Evolutionary conservation across 1,139 yeast genomes (phyloP), one percentile per base, ranked within the genome.

Genomic region (Hyphopichia wangnamkhiaoensis): DNA sequence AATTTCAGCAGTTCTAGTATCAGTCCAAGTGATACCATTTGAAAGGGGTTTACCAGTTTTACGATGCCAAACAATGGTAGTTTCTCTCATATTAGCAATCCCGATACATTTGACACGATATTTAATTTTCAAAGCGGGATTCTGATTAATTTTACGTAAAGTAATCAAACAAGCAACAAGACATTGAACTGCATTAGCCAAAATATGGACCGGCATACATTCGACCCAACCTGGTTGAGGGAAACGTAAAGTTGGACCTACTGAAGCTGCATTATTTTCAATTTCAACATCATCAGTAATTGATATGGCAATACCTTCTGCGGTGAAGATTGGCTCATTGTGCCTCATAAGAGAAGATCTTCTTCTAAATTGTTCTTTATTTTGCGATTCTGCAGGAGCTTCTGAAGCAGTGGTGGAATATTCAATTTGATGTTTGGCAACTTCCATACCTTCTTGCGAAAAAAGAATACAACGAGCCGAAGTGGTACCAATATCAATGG

Each of bases 1-100:
- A 42, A 88, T 76, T 29, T 75, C 82, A 8, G 86, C 65, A 25
- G 96, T 91, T 58, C 98, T 79, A 31, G 95, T 86, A 65, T 91
- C 98, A 45, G 94, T 87, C 98, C 98, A 91, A 35, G 93, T 95
- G 59, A 91, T 88, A 59, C 97, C 97, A 56, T 86, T 83, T 58
- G 84, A 76, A 41, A 88, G 74, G 1, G 97, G 94, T 52, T 76
- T 72, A 34, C 97, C 97, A 2, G 97, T 89, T 42, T 73, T 73
- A 51, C 82, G 76, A 41, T 89, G 84, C 97, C 97, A 91, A 38
- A 91, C 84, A 42, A 91, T 79, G 24, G 96, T 85, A 34, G 98
- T 90, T 65, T 91, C 97, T 60, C 98, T 80, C 93, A 91, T 94
- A 66, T 90, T 91, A 44, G 97, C 94, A 53, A 91, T 80, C 34